These are phyloP conservation scores for Hippophae rhamnoides DNA, from an alignment of 306 rosid species.

Conservation along the genomic window DNA sequence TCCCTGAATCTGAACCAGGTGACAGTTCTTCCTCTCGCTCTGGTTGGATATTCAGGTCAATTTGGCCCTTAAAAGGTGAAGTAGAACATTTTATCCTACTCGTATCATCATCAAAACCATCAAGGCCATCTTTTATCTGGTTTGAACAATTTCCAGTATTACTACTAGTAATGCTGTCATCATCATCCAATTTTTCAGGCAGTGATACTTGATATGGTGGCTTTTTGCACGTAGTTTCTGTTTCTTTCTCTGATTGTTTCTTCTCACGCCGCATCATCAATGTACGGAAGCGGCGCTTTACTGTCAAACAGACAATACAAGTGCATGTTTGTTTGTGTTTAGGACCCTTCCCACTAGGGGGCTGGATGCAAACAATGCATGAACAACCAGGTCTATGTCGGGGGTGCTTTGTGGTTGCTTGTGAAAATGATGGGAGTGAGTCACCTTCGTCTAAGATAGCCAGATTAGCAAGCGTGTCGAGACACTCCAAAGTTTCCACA, in stretches of 20 bases:
- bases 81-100: slow-evolving; percentile 43
- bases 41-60: slow-evolving; percentile 94
- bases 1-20: slow-evolving; percentile 74
- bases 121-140: slow-evolving; percentile 47
- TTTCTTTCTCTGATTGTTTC: slow-evolving; percentile 85
- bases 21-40: slow-evolving; percentile 95
- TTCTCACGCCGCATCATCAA: slow-evolving; percentile 91
- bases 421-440: slow-evolving; percentile 60
- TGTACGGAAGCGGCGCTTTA: slow-evolving; percentile 86
- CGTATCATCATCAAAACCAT: slow-evolving; percentile 76
- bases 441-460: slow-evolving; percentile 90
- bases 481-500: slow-evolving; percentile 73
- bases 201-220: slow-evolving; percentile 32
- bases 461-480: slow-evolving; percentile 82
- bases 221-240: slow-evolving; percentile 67
- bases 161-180: slow-evolving; percentile 34
- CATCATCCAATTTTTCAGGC: slow-evolving; percentile 54
- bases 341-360: slow-evolving; percentile 99
- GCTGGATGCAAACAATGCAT: slow-evolving; percentile 97
- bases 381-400: slow-evolving; percentile 97
- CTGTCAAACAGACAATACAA: slow-evolving; percentile 88
- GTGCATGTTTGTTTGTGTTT: slow-evolving; percentile 93
- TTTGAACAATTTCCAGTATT: slow-evolving; percentile 52
- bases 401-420: slow-evolving; percentile 94
- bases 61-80: slow-evolving; percentile 83